Evolutionary conservation across 768 basidiomycete genomes (phyloP), one percentile per base, ranked within the genome.

Genomic region (Rhizopogon vulgaris): DNA sequence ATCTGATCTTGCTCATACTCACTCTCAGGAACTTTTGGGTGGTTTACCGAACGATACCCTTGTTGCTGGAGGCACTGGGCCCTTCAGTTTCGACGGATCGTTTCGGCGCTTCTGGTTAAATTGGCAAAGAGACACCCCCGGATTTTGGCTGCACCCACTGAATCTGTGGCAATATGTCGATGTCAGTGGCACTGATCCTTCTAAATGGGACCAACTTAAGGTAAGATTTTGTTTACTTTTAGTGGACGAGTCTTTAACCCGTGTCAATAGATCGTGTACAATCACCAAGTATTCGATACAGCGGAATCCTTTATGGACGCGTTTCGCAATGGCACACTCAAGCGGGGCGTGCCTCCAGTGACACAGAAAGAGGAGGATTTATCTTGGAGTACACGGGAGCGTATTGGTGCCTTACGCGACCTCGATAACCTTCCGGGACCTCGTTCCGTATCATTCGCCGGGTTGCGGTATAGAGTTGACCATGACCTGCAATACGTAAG

Each of bases 401-500:
- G 78, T 3, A 61, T 64, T 2, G 63, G 67, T 11, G 60, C 62
- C 0, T 63, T 59, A 32, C 69, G 81, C 34, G 83, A 85, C 58
- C 70, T 85, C 17, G 84, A 85, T 55, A 68, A 82, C 48, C 75
- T 79, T 32, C 79, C 84, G 1, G 84, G 84, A 3, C 84, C 84
- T 28, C 77, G 84, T 36, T 74, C 75, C 1, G 80, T 86, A 1
- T 75, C 76, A 3, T 84, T 85, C 61, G 76, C 75, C 5, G 83
- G 84, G 0, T 60, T 78, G 54, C 71, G 84, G 4, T 85, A 78
- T 61, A 69, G 79, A 37, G 75, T 85, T 4, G 78, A 85, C 55
- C 58, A 61, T 30, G 70, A 71, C 34, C 65, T 69, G 41, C 73
- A 80, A 55, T 83, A 78, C 54, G 64, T 85, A 18, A 78, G 73